A percentile compares a stretch with the other conserved stretches of the same genome.
Conservation (phyloP, 345 rosid species). For the Melaleuca alternifolia region DNA sequence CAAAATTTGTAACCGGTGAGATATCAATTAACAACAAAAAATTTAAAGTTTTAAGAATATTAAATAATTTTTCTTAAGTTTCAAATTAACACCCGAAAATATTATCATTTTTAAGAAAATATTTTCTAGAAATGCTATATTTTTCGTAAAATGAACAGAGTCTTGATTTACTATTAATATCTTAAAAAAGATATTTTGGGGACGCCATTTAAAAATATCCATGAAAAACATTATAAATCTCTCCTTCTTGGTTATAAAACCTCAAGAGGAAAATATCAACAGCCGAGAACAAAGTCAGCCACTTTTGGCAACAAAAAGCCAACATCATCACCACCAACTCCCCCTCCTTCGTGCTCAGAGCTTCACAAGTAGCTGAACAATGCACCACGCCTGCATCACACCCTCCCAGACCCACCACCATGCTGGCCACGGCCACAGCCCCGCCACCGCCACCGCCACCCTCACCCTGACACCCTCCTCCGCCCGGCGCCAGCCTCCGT, state of each 20-base stretch:
- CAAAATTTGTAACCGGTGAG: too few species aligned
- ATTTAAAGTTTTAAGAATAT: too few species aligned
- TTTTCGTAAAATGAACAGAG: too few species aligned
- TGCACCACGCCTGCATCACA: background rate
- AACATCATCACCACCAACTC: background rate
- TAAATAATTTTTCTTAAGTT: too few species aligned
- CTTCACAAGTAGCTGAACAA: background rate
- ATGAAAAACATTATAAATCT: background rate
- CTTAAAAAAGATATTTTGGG: too few species aligned
- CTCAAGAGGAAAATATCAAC: background rate
- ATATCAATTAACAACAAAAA: too few species aligned
- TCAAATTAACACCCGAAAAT: too few species aligned
- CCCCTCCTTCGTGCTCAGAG: background rate
- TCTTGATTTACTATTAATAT: background rate
- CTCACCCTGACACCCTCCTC: background rate
- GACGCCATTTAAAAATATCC: too few species aligned
- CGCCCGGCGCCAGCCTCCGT: constrained; percentile 2
- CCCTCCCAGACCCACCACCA: background rate
- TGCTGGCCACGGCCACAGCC: too few species aligned
- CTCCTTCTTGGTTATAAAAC: background rate
- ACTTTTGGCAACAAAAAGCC: background rate
- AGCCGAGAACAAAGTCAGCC: background rate
- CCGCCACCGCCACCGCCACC: background rate
- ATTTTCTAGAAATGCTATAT: too few species aligned
- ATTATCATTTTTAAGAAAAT: too few species aligned